These are phyloP conservation scores for Moricandia arvensis DNA, from an alignment of 345 rosid species.

Conservation along the genomic window DNA sequence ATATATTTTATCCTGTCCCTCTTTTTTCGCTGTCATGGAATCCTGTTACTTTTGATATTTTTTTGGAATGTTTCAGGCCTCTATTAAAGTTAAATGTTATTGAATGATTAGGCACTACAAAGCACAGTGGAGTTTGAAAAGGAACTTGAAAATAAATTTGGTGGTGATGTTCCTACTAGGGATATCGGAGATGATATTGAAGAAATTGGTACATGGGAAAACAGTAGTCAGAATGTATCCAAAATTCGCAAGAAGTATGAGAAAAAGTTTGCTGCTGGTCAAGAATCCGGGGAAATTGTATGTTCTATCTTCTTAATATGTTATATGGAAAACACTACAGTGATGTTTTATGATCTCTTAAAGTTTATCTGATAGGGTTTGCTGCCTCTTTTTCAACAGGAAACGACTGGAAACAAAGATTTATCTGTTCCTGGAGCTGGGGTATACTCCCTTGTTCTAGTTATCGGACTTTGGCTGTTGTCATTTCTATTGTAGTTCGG, in stretches of 20 bases:
- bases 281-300: constrained; percentile 62
- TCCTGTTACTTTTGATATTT: background rate
- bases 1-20: background rate
- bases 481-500: constrained; percentile 10
- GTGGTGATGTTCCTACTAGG: constrained; percentile 65
- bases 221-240: constrained; percentile 61
- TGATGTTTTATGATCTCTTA: background rate
- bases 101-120: constrained; percentile 70
- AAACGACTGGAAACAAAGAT: constrained; percentile 66
- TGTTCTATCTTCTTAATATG: constrained; percentile 15
- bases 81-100: constrained; percentile 27
- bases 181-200: constrained; percentile 74
- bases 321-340: constrained; percentile 18
- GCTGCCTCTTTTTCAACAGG: constrained; percentile 50
- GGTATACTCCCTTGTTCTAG: constrained; percentile 50
- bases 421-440: constrained; percentile 92
- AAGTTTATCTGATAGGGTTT: constrained; percentile 18
- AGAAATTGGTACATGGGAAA: constrained; percentile 71
- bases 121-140: constrained; percentile 95
- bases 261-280: constrained; percentile 79
- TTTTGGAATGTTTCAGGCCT: constrained; percentile 23
- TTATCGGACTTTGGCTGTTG: constrained; percentile 16
- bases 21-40: constrained; percentile 2
- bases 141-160: constrained; percentile 94
- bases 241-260: constrained; percentile 95